phyloP scores from a whole-genome alignment of 2,329 filamentous ascomycete species.

The Bipolaris zeicola region DNA sequence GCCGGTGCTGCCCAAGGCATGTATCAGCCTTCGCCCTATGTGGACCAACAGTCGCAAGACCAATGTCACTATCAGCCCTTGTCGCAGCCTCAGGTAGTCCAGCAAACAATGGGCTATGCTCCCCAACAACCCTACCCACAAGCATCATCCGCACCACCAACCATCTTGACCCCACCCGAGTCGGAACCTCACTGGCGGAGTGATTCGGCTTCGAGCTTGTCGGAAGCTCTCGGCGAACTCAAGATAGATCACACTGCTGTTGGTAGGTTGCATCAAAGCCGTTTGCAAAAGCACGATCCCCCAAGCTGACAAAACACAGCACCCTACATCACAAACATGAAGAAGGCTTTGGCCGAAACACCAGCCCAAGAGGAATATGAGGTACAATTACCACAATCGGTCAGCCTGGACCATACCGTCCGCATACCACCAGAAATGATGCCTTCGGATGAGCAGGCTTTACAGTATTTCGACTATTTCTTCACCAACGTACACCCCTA shows the following conservation, averaged over 20 bases:
- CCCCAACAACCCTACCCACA: conserved; percentile 44
- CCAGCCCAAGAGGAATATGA: conserved; percentile 75
- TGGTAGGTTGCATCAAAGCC: conserved; percentile 60
- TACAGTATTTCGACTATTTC: conserved; percentile 88
- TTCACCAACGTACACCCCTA: conserved; percentile 92
- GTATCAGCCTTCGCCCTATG: conserved; percentile 46
- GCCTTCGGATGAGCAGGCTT: conserved; percentile 81
- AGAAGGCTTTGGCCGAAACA: conserved; percentile 60
- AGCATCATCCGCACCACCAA: conserved; percentile 28
- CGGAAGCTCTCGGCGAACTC: conserved; percentile 81
- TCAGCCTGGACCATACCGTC: conserved; percentile 74
- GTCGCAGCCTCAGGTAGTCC: conserved; percentile 39
- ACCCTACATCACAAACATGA: conserved; percentile 78
- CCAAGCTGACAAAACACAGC: conserved; percentile 57
- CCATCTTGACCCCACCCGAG: conserved; percentile 48
- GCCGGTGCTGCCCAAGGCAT: conserved; percentile 40
- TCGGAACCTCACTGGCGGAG: conserved; percentile 56
- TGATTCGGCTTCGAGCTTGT: conserved; percentile 66
- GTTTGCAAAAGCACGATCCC: background rate
- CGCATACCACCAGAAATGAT: conserved; percentile 91
- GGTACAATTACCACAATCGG: conserved; percentile 69
- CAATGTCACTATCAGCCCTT: conserved; percentile 46
- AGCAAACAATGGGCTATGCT: conserved; percentile 44
- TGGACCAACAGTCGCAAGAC: conserved; percentile 42
- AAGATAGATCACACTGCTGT: conserved; percentile 87